These are phyloP conservation scores for Osmanthus fragrans DNA, from an alignment of 257 asterid genomes.

Conservation along the genomic window DNA sequence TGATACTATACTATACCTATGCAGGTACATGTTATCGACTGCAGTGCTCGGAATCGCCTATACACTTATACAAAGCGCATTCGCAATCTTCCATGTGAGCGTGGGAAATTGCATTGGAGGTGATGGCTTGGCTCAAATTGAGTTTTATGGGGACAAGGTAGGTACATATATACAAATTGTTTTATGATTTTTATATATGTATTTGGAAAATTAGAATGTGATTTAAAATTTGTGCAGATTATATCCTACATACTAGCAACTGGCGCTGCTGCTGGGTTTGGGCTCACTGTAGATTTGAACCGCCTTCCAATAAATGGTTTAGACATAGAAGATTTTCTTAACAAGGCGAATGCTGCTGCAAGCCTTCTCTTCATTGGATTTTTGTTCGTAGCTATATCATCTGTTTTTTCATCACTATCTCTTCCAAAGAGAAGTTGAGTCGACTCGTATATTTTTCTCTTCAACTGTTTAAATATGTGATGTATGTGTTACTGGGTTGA, in stretches of 20 bases:
- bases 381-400: conserved; percentile 37
- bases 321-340: conserved; percentile 22
- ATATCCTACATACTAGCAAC: conserved; percentile 41
- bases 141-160: conserved; percentile 55
- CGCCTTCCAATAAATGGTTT: neutral
- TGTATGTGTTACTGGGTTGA: no score
- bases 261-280: conserved; percentile 58
- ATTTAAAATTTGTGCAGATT: conserved; percentile 16
- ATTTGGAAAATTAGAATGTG: neutral
- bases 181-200: no score
- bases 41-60: conserved; percentile 43
- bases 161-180: no score
- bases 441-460: no score
- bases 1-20: no score
- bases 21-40: conserved; percentile 42
- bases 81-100: conserved; percentile 38
- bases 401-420: conserved; percentile 38
- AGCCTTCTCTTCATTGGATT: conserved; percentile 42
- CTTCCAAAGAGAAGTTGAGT: conserved; percentile 23
- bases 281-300: conserved; percentile 48
- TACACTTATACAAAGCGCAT: conserved; percentile 45
- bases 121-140: conserved; percentile 32
- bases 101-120: conserved; percentile 54
- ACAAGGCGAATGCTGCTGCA: conserved; percentile 44
- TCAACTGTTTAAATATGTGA: no score